phyloP scores from a whole-genome alignment of 1,284 basidiomycete genomes.

The Ustilago curta region DNA sequence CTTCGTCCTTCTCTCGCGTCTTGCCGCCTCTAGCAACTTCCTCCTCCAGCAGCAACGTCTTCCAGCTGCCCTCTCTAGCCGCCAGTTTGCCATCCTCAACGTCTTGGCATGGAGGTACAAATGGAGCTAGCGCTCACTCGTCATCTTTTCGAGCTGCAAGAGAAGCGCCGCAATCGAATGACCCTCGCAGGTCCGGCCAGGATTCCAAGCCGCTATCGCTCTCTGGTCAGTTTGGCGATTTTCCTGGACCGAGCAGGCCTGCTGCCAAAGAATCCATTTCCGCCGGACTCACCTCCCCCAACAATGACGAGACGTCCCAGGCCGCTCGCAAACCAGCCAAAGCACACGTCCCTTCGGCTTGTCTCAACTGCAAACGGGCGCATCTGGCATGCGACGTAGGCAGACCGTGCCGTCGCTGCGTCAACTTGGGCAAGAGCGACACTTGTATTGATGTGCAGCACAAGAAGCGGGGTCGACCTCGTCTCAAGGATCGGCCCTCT shows the following conservation, averaged over 20 bases:
- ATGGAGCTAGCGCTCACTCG: slow-evolving; percentile 3
- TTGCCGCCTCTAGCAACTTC: slow-evolving; percentile 36
- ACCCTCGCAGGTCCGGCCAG: slow-evolving; percentile 14
- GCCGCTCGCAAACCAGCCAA: slow-evolving; percentile 52
- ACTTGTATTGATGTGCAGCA: slow-evolving; percentile 64
- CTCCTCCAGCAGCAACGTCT: slow-evolving; percentile 22
- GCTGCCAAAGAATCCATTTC: neutral
- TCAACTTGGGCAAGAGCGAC: slow-evolving; percentile 60
- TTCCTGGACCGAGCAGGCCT: slow-evolving; percentile 7
- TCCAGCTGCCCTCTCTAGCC: slow-evolving; percentile 41
- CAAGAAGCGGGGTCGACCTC: slow-evolving; percentile 60
- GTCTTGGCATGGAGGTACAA: slow-evolving; percentile 28
- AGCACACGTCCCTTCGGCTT: slow-evolving; percentile 57
- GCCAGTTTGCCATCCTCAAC: slow-evolving; percentile 36
- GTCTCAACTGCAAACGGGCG: slow-evolving; percentile 61
- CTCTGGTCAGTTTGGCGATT: slow-evolving; percentile 25
- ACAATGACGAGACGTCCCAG: slow-evolving; percentile 17
- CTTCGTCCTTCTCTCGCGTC: slow-evolving; percentile 33
- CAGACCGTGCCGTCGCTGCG: slow-evolving; percentile 57
- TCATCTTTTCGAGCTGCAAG: slow-evolving; percentile 17
- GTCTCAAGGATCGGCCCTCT: slow-evolving; percentile 51
- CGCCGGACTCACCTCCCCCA: slow-evolving; percentile 23
- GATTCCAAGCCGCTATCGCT: slow-evolving; percentile 25
- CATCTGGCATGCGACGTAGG: slow-evolving; percentile 61
- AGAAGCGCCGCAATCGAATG: slow-evolving; percentile 12